Evolutionary conservation across 495 filamentous ascomycete species (phyloP).

Genomic region (Geopyxis carbonaria): DNA sequence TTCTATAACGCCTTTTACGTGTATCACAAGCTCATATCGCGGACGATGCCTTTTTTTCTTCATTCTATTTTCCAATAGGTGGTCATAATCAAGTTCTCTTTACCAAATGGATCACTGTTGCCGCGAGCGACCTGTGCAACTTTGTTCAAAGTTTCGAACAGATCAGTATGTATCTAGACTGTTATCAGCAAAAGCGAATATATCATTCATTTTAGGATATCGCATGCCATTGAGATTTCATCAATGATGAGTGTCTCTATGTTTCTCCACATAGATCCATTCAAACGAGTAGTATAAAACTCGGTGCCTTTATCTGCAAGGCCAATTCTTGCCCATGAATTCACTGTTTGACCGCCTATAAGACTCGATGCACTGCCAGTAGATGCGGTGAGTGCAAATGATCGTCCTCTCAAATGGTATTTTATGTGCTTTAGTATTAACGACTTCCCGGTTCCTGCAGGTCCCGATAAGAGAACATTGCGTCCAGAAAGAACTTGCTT

Average conservation of each 20-base stretch:
- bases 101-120: conserved; percentile 15
- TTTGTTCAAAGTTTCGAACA: conserved; percentile 19
- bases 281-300: too few relatives aligned
- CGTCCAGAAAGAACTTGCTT: not conserved
- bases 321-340: conserved; percentile 21
- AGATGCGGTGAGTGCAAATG: conserved; percentile 22
- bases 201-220: not conserved
- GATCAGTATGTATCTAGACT: conserved; percentile 16
- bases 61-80: too few relatives aligned
- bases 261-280: conserved; percentile 10
- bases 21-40: too few relatives aligned
- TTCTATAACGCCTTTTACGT: too few relatives aligned
- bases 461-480: conserved; percentile 2
- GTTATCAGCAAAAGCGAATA: not conserved
- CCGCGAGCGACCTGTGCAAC: conserved; percentile 8
- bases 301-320: too few relatives aligned
- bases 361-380: conserved; percentile 18
- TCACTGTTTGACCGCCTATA: conserved; percentile 19
- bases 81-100: too few relatives aligned
- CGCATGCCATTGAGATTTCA: conserved; percentile 25
- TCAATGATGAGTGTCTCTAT: conserved; percentile 20
- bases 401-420: conserved; percentile 6
- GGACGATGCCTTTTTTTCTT: too few relatives aligned
- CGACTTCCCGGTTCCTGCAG: conserved; percentile 22
- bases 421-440: conserved; percentile 17